Conservation (phyloP, 371 early-diverging fungal species). For the Entomophthora muscae region DNA sequence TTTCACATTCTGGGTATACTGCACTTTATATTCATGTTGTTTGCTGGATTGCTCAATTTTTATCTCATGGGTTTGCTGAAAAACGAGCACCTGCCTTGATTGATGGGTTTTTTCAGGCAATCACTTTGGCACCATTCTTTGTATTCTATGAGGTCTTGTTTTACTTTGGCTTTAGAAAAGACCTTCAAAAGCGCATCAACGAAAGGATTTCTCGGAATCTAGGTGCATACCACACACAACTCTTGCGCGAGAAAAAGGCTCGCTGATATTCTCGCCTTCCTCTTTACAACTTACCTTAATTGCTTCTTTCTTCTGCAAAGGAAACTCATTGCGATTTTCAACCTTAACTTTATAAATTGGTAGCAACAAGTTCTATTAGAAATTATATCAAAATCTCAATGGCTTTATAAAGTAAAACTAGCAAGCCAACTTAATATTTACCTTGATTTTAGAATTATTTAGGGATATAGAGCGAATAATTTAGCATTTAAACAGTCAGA, state of each 20-base stretch:
- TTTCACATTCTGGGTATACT: conserved; percentile 27
- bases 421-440: too few species aligned
- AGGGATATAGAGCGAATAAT: too few species aligned
- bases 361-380: too few species aligned
- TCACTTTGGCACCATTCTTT: conserved; percentile 88
- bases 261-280: too few species aligned
- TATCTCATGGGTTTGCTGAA: conserved; percentile 73
- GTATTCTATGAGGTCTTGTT: conserved; percentile 84
- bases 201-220: conserved; percentile 4
- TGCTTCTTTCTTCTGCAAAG: too few species aligned
- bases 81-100: conserved; percentile 75
- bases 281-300: too few species aligned
- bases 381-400: too few species aligned
- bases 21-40: conserved; percentile 37
- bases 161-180: conserved; percentile 59
- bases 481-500: too few species aligned
- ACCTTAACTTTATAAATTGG: too few species aligned
- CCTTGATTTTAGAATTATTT: too few species aligned
- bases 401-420: too few species aligned
- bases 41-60: conserved; percentile 79
- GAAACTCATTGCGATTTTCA: too few species aligned
- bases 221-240: neutral
- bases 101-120: conserved; percentile 73
- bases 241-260: neutral
- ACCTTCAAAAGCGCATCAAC: conserved; percentile 7